Evolutionary conservation across 768 basidiomycete species (phyloP).

Genomic region (Pulveroboletus sp.): DNA sequence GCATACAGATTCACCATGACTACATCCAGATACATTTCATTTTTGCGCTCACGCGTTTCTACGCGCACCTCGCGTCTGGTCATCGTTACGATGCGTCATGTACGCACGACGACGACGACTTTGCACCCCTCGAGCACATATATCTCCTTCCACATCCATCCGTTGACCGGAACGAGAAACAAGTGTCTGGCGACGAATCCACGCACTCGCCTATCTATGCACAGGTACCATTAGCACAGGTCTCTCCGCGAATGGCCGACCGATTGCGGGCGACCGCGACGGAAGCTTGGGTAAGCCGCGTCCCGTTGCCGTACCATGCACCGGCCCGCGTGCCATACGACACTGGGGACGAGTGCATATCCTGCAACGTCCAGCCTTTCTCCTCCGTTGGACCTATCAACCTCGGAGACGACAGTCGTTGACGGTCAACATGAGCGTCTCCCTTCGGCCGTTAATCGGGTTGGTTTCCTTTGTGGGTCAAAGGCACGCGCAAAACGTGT

Average conservation of each 20-base stretch:
- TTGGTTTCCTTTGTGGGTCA: neutral
- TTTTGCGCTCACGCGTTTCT: slow-evolving; percentile 64
- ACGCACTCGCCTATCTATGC: slow-evolving; percentile 49
- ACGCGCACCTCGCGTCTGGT: slow-evolving; percentile 51
- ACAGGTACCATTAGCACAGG: slow-evolving; percentile 55
- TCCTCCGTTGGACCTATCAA: slow-evolving; percentile 20
- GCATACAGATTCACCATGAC: slow-evolving; percentile 1
- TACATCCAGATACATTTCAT: slow-evolving; percentile 65
- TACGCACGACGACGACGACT: slow-evolving; percentile 20
- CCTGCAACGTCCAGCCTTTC: neutral
- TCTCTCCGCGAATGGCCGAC: slow-evolving; percentile 50
- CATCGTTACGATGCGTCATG: slow-evolving; percentile 13
- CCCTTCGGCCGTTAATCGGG: too few relatives aligned
- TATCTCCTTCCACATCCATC: slow-evolving; percentile 48
- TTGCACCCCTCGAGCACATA: slow-evolving; percentile 50
- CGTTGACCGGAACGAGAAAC: slow-evolving; percentile 7
- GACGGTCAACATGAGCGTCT: too few relatives aligned
- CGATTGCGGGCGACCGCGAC: slow-evolving; percentile 51
- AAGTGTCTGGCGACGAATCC: neutral
- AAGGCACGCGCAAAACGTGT: neutral
- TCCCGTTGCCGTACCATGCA: slow-evolving; percentile 2
- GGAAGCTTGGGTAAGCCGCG: slow-evolving; percentile 59
- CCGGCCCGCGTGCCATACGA: neutral
- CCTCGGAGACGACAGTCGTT: slow-evolving; percentile 12
- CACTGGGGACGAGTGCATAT: slow-evolving; percentile 1